Evolutionary conservation across 768 basidiomycete species (phyloP), one percentile per base, ranked within the genome.

Genomic region (Lepiota subincarnata): DNA sequence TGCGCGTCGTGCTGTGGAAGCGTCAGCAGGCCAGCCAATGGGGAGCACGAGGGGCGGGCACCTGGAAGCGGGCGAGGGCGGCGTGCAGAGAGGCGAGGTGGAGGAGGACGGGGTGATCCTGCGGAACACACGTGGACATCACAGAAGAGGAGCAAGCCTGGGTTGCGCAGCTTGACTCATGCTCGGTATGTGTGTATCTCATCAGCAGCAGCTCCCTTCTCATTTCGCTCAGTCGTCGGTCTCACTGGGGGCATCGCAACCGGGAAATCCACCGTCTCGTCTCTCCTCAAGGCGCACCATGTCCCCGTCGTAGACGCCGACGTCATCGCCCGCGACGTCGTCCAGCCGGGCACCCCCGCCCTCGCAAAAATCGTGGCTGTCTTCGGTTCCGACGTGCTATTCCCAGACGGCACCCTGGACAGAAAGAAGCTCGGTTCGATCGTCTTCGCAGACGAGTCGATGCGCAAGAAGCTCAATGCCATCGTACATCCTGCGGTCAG

Each of bases 191-290:
- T 24, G 11, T 37, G 10, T 28, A 28, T 36, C 35, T 35, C 8
- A 6, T 26, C 19, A 8, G 14, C 16, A 8, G 7, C 28, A 28
- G 7, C 11, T 22, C 42, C 19, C 22, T 31, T 31, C 19, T 20
- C 22, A 11, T 5, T 18, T 8, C 16, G 16, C n/a, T n/a, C 48
- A 96, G 95, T 98, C 55, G 81, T 97, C 57, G 96, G 97, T 37
- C 81, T 99, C 18, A 98, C 96, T 24, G 97, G 97, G 6, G 92
- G 95, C 1, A 98, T 99, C 54, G 92, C 94, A 18, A 94, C 93
- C 6, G 94, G 96, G 49, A 99, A 99, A 72, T 97, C 95, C 0
- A 89, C 93, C 11, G 97, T 94, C 10, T 91, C 94, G 0, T 69
- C 71, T 6, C 74, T 94, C 38, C 75, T 98, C 34, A 77, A 78